phyloP scores from a whole-genome alignment of 2,329 filamentous ascomycete species.

The Endoconidiophora laricicola region DNA sequence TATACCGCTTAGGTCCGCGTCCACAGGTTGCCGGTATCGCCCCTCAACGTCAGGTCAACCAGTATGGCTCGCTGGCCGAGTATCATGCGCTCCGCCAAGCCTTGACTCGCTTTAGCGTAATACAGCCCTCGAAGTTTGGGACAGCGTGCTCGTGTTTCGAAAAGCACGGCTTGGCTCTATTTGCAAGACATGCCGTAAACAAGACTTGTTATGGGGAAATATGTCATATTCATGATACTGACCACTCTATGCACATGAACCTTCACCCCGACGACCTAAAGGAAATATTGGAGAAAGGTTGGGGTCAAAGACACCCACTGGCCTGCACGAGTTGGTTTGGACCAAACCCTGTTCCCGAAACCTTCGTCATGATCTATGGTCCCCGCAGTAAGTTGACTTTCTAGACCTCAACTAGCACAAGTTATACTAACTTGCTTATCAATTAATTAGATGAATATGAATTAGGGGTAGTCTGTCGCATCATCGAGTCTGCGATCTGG shows the following conservation, averaged over 20 bases:
- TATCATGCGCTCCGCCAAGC: constrained; percentile 37
- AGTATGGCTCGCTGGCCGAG: constrained; percentile 37
- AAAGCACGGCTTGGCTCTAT: constrained; percentile 65
- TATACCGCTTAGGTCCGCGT: constrained; percentile 43
- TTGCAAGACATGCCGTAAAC: constrained; percentile 48
- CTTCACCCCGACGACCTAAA: constrained; percentile 64
- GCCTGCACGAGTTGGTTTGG: constrained; percentile 47
- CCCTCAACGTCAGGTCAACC: constrained; percentile 62
- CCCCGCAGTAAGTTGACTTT: constrained; percentile 35
- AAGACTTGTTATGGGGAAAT: constrained; percentile 66
- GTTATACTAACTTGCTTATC: neutral
- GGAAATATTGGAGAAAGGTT: constrained; percentile 55
- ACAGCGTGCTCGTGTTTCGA: constrained; percentile 62
- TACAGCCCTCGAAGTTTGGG: constrained; percentile 32
- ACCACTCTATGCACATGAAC: constrained; percentile 63
- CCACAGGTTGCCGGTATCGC: constrained; percentile 60
- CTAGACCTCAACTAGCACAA: neutral
- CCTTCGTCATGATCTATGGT: constrained; percentile 72
- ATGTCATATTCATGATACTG: constrained; percentile 61
- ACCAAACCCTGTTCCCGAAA: constrained; percentile 50
- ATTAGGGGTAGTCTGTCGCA: constrained; percentile 46
- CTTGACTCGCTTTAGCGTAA: constrained; percentile 33
- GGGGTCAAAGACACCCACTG: constrained; percentile 57
- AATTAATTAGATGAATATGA: constrained; percentile 39
- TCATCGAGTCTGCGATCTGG: constrained; percentile 62